Conservation (phyloP, 1,284 basidiomycete genomes). For the Ceratobasidium sp. region DNA sequence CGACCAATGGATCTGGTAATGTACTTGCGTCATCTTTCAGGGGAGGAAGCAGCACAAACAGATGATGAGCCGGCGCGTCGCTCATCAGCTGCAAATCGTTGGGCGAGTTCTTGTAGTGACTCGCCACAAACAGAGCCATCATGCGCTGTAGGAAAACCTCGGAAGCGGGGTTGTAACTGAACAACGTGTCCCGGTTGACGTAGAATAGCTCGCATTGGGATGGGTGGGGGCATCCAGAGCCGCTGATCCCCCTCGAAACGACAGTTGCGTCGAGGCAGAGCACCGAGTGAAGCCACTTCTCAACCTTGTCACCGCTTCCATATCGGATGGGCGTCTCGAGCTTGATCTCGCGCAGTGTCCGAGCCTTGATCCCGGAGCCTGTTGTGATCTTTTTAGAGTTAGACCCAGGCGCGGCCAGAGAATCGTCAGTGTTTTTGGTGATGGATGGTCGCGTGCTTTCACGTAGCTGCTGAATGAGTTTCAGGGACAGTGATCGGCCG, state of each 20-base stretch:
- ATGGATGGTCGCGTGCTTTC: conserved; percentile 80
- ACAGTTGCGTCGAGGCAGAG: conserved; percentile 94
- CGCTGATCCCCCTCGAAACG: conserved; percentile 60
- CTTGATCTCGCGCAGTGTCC: conserved; percentile 91
- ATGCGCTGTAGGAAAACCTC: conserved; percentile 97
- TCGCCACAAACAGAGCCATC: conserved; percentile 97
- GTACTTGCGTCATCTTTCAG: conserved; percentile 84
- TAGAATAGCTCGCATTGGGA: conserved; percentile 94
- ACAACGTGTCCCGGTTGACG: conserved; percentile 95
- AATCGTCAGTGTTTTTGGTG: conserved; percentile 61
- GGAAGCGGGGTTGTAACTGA: conserved; percentile 96
- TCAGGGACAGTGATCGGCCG: conserved; percentile 94
- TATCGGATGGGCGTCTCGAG: conserved; percentile 97
- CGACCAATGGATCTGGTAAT: conserved; percentile 92
- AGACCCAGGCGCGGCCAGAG: conserved; percentile 56
- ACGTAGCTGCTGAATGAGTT: conserved; percentile 96
- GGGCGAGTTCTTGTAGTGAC: conserved; percentile 99
- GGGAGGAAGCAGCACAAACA: conserved; percentile 95
- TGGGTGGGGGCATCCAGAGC: conserved; percentile 90
- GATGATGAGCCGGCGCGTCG: conserved; percentile 95
- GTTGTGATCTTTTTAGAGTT: conserved; percentile 62
- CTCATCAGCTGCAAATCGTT: conserved; percentile 97
- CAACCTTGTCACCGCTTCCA: conserved; percentile 83
- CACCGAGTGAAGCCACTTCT: conserved; percentile 92
- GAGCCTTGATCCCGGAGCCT: conserved; percentile 59